These are phyloP conservation scores for Remersonia thermophila DNA, from an alignment of 2,329 filamentous ascomycete genomes.

Conservation along the genomic window DNA sequence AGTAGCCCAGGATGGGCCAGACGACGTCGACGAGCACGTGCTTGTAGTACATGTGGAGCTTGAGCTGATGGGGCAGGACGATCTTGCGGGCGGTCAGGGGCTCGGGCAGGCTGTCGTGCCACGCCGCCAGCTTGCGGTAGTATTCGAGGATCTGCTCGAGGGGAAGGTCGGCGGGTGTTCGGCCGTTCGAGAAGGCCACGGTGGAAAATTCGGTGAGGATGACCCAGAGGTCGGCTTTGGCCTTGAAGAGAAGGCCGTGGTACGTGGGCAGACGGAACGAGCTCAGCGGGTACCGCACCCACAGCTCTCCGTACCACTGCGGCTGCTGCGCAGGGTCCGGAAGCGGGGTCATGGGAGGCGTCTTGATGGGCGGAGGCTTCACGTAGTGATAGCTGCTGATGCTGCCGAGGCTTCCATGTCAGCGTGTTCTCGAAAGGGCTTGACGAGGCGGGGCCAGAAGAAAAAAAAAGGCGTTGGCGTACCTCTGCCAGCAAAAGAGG, in stretches of 20 bases:
- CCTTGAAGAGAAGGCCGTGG: slow-evolving; percentile 18
- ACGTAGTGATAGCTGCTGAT: slow-evolving; percentile 17
- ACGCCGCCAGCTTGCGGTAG: slow-evolving; percentile 12
- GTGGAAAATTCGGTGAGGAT: slow-evolving; percentile 19
- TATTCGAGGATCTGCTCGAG: slow-evolving; percentile 15
- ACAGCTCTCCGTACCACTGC: slow-evolving; percentile 22
- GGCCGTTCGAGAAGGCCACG: slow-evolving; percentile 12
- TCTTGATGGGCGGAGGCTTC: slow-evolving; percentile 15
- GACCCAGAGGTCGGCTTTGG: slow-evolving; percentile 19
- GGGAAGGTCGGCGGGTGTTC: slow-evolving; percentile 7
- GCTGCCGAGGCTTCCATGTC: no score
- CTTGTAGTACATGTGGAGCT: slow-evolving; percentile 20
- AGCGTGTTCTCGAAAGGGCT: no score
- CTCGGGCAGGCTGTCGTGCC: slow-evolving; percentile 17
- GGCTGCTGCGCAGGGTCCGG: slow-evolving; percentile 20
- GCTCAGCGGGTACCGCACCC: slow-evolving; percentile 20
- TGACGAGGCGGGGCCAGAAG: slow-evolving; percentile 4
- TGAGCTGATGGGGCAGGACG: slow-evolving; percentile 21
- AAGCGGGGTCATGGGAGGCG: slow-evolving; percentile 16
- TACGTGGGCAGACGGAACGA: slow-evolving; percentile 15
- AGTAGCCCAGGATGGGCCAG: slow-evolving; percentile 9
- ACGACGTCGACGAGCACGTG: slow-evolving; percentile 13
- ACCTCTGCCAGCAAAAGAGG: slow-evolving; percentile 24
- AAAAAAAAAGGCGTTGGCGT: slow-evolving; percentile 3
- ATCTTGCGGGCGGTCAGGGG: slow-evolving; percentile 17